Evolutionary conservation across 345 rosid species (phyloP), one percentile per base, ranked within the genome.

Genomic region (Capsella bursapastoris): DNA sequence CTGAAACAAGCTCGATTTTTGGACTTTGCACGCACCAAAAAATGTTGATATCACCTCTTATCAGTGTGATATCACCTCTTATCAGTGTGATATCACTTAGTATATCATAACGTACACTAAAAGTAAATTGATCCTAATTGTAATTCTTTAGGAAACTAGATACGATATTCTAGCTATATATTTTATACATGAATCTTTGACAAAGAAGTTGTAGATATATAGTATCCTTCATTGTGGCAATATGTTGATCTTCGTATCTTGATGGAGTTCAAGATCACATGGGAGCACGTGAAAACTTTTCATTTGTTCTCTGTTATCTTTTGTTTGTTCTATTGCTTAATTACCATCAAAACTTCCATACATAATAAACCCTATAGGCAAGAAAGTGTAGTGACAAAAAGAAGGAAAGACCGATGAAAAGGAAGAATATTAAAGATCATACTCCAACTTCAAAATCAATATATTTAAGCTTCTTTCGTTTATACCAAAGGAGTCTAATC

Each of bases 181-280:
- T 53, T 58, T n/a, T 59, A 57, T 57, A 34, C 15, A 32, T 15
- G 41, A 32, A 57, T 31, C 8, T 32, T 51, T 44, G 15, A 28
- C 22, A 15, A 7, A 74, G 16, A 74, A 40, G 34, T 8, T 14
- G 0, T 48, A 49, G 44, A 1, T 44, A 14, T 45, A 29, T 58
- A 59, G 28, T 63, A 27, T 45, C 51, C 15, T 57, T 47, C 47
- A 55, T 35, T 65, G 25, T 22, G 57, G 43, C 58, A 27, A 47
- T 6, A 57, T 67, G 14, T 57, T 57, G 73, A 74, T 74, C 65
- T 58, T 49, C 68, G 73, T 75, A 75, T 75, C 68, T 68, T 51
- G 22, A 52, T 0, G 43, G 64, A 47, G 59, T 38, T 37, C 8
- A 59, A 51, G 38, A 50, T 68, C 73, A 75, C 73, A 68, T 75